Base-by-base conservation (phyloP, 2,329 filamentous ascomycete species). In the Epichloe amarillans region DNA sequence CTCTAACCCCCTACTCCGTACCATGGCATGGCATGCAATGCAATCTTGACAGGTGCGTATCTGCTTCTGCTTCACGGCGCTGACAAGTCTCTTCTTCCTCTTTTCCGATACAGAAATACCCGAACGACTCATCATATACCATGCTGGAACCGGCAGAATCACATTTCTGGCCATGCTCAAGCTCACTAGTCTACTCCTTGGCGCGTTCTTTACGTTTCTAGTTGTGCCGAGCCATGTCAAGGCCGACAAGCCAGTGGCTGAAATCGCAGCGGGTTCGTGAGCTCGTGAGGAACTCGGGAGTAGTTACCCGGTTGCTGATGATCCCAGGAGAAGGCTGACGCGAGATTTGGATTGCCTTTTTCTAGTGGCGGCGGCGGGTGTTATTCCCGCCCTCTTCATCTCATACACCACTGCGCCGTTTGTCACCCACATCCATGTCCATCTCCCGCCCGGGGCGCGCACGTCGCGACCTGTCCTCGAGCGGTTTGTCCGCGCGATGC, bases 141-240 rank as follows among this genome's bases (percentile, higher is more conserved):
- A 89, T 67, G 82, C 82, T 49, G 86, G 87, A 49, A 83, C 79
- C 0, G 74, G 75, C 8, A 75, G 79, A 52, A 83, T 78, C 33
- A 78, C 81, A 6, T 83, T 85, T 56, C 68, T 91, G 44, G 85
- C 83, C 46, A 77, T 81, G 61, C 65, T 86, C 54, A 88, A 88
- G 60, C 68, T 91, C 51, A 81, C 81, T 1, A 83, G 83, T 3
- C 73, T 93, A 40, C 79, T 88, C 54, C 65, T 86, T 39, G 83
- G 84, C 51, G 75, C 74, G 21, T 79, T 84, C 57, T 86, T 86
- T 59, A 74, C 73, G 56, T 66, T 83, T 48, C 67, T 88, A 26
- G 73, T 83, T 47, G 79, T 77, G 0, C 85, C 84, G 0, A 68
- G 72, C 19, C 83, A 81, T 57, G 50, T 71, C n/a, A 64, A 67